Conservation (phyloP, 306 rosid genomes). For the Gastrolobium villosum region DNA sequence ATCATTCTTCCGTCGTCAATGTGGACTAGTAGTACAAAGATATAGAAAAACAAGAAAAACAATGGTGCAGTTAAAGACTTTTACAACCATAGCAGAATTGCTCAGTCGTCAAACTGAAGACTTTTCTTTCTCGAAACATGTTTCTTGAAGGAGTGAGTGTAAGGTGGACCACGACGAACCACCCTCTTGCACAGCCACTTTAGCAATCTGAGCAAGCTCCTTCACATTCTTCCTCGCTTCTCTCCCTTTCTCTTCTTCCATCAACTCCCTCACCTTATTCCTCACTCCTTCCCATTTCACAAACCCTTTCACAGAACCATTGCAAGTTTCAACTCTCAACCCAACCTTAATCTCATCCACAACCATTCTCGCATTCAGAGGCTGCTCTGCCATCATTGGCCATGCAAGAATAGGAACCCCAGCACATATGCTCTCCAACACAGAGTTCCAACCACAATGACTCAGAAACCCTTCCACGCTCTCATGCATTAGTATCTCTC, state of each 20-base stretch:
- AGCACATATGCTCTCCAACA: constrained; percentile 27
- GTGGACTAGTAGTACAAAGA: too few relatives aligned
- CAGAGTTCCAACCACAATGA: constrained; percentile 18
- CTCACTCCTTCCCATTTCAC: constrained; percentile 18
- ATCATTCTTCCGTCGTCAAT: too few relatives aligned
- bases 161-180: constrained; percentile 31
- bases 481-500: constrained; percentile 16
- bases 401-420: constrained; percentile 42
- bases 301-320: constrained; percentile 23
- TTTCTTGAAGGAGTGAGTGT: background rate
- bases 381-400: constrained; percentile 45
- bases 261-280: constrained; percentile 9
- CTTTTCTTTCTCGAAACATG: background rate
- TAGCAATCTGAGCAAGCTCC: background rate
- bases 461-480: constrained; percentile 37
- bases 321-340: constrained; percentile 17
- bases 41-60: too few relatives aligned
- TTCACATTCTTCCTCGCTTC: background rate
- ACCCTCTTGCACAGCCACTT: constrained; percentile 8
- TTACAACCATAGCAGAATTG: too few relatives aligned
- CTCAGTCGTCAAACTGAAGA: background rate
- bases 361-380: constrained; percentile 32
- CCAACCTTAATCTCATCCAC: constrained; percentile 37
- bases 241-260: constrained; percentile 35
- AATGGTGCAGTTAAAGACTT: too few relatives aligned